Evolutionary conservation across 306 rosid species (phyloP).

Genomic region (Vachellia pachyceras): DNA sequence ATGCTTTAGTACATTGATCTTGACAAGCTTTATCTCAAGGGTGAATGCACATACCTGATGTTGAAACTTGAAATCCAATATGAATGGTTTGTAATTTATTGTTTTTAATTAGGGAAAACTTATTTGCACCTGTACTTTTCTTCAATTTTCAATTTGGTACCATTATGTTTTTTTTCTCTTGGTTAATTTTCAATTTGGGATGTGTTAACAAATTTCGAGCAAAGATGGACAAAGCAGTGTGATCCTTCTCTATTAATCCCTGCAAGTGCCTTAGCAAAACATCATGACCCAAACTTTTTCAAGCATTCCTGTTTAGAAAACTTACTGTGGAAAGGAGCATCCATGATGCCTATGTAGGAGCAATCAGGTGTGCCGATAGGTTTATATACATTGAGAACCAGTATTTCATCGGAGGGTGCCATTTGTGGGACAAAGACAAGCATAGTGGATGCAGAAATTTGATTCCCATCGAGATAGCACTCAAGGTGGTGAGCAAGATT

Average conservation of each 20-base stretch:
- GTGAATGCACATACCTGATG: too few species aligned
- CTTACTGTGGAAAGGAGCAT: conserved; percentile 83
- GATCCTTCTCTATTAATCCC: conserved; percentile 75
- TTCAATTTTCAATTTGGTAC: too few species aligned
- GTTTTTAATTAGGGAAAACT: too few species aligned
- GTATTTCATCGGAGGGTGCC: conserved; percentile 91
- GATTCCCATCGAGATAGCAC: conserved; percentile 90
- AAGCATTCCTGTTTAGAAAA: conserved; percentile 49
- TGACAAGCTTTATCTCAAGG: too few species aligned
- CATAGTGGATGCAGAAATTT: conserved; percentile 78
- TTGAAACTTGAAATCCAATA: too few species aligned
- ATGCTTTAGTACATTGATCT: too few species aligned
- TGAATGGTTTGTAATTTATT: too few species aligned
- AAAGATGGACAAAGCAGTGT: conserved; percentile 85
- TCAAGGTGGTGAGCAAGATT: conserved; percentile 77
- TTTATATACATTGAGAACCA: conserved; percentile 93
- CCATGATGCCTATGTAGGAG: conserved; percentile 86
- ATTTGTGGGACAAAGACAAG: conserved; percentile 77
- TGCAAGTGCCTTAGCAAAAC: conserved; percentile 48
- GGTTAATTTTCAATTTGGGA: too few species aligned
- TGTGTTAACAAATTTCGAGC: conserved; percentile 83
- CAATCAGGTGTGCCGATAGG: conserved; percentile 82
- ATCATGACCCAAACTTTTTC: conserved; percentile 51
- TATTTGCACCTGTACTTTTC: too few species aligned
- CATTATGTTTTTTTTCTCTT: too few species aligned